phyloP scores from a whole-genome alignment of 768 basidiomycete genomes.

The Trametes cingulata region DNA sequence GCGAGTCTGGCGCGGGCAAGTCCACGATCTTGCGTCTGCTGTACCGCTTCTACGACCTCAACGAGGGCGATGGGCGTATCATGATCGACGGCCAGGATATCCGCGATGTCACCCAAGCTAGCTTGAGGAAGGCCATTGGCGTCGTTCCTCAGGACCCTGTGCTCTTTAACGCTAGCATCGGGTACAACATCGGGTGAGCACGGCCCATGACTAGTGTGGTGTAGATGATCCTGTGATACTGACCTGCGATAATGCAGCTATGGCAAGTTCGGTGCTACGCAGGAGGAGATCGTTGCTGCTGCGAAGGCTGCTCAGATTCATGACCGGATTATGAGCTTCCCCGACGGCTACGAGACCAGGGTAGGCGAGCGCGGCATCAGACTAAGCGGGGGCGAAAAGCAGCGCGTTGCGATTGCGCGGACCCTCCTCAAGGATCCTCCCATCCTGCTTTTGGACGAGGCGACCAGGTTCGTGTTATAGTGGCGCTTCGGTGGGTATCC shows the following conservation, averaged over 20 bases:
- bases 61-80: conserved; percentile 76
- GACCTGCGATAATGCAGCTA: conserved; percentile 45
- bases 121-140: conserved; percentile 78
- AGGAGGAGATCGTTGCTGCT: conserved; percentile 77
- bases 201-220: background rate
- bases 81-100: conserved; percentile 87
- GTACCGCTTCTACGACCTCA: conserved; percentile 90
- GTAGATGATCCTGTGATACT: background rate
- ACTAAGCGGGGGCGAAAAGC: conserved; percentile 87
- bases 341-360: conserved; percentile 83
- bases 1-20: conserved; percentile 80
- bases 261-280: conserved; percentile 69
- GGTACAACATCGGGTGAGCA: conserved; percentile 70
- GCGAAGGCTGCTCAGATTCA: conserved; percentile 87
- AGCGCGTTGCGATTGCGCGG: conserved; percentile 84
- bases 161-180: conserved; percentile 70
- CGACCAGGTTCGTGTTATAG: conserved; percentile 52
- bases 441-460: conserved; percentile 77
- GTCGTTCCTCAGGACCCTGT: conserved; percentile 88
- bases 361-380: conserved; percentile 90
- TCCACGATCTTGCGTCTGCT: conserved; percentile 84
- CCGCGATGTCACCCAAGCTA: conserved; percentile 80
- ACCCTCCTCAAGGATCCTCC: conserved; percentile 86
- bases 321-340: conserved; percentile 80
- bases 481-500: background rate